phyloP scores from a whole-genome alignment of 208 protist species.

The Zelonia costaricensis region DNA sequence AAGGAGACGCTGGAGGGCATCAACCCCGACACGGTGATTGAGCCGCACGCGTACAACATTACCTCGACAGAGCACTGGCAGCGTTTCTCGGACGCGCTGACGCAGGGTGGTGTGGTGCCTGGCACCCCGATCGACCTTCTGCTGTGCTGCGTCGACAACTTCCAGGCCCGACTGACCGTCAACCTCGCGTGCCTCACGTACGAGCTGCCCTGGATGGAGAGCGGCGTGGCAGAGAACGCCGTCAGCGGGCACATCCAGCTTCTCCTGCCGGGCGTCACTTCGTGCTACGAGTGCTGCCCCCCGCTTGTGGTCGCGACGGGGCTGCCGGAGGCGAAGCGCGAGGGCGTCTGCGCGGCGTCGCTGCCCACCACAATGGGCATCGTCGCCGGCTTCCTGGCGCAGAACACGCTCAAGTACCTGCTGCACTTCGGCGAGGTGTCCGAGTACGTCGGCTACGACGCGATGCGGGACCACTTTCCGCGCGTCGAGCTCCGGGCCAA shows the following conservation, averaged over 20 bases:
- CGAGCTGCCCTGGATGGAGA: constrained; percentile 95
- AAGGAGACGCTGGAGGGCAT: constrained; percentile 87
- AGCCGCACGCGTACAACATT: constrained; percentile 93
- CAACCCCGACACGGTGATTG: constrained; percentile 97
- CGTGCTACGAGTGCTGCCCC: constrained; percentile 93
- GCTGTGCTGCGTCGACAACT: constrained; percentile 97
- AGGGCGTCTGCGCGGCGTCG: constrained; percentile 97
- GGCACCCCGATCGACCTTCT: constrained; percentile 86
- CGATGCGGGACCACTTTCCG: constrained; percentile 95
- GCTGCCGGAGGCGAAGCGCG: constrained; percentile 92
- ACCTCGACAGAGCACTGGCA: constrained; percentile 92
- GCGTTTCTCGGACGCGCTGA: constrained; percentile 77
- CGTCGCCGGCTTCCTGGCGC: constrained; percentile 94
- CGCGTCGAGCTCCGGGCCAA: constrained; percentile 92
- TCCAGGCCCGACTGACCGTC: constrained; percentile 95
- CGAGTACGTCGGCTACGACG: constrained; percentile 96
- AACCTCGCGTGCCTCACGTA: constrained; percentile 94
- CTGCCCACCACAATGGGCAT: constrained; percentile 98
- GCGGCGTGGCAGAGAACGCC: constrained; percentile 96
- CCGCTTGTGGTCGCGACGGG: constrained; percentile 94
- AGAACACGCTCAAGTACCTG: constrained; percentile 96
- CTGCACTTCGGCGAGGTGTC: constrained; percentile 93
- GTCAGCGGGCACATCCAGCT: constrained; percentile 98
- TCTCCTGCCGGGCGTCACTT: constrained; percentile 90
- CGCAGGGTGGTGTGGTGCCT: constrained; percentile 42